Percentiles rank a stretch among this genome's conserved stretches.
Evolutionary conservation across 1,284 basidiomycete species (phyloP).

Genomic region (Quambalaria eucalypti): DNA sequence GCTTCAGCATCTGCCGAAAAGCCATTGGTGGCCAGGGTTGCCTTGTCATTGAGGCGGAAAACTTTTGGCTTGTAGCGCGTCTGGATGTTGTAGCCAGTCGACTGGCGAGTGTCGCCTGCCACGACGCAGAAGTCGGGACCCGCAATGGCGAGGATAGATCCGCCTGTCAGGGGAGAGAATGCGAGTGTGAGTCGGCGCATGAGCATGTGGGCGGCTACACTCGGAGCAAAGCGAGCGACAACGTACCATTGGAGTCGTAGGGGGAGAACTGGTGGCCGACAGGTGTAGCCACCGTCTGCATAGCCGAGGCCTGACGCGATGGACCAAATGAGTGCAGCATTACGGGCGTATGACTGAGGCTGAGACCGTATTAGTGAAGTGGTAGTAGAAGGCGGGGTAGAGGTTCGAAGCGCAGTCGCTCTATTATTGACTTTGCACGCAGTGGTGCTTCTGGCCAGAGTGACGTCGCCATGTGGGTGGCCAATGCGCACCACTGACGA

Average conservation of each 20-base stretch:
- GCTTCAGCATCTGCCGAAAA: conserved; percentile 45
- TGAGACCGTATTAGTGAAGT: too few relatives aligned
- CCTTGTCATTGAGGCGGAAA: conserved; percentile 43
- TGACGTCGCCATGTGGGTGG: too few relatives aligned
- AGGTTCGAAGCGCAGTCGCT: too few relatives aligned
- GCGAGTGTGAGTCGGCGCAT: too few relatives aligned
- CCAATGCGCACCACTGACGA: too few relatives aligned
- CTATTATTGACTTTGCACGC: too few relatives aligned
- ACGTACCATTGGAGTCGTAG: conserved; percentile 37
- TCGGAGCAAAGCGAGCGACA: too few relatives aligned
- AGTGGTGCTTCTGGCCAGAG: too few relatives aligned
- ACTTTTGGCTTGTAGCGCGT: conserved; percentile 47
- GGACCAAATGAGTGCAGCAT: not conserved
- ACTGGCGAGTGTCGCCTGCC: conserved; percentile 44
- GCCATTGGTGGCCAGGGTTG: conserved; percentile 42
- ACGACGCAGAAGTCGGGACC: conserved; percentile 45
- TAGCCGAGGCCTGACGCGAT: not conserved
- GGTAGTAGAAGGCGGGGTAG: too few relatives aligned
- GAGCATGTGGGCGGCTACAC: too few relatives aligned
- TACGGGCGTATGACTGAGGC: too few relatives aligned
- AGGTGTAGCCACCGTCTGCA: conserved; percentile 7
- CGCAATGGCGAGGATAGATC: conserved; percentile 42
- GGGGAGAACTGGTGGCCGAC: conserved; percentile 43
- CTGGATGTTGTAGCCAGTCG: conserved; percentile 45
- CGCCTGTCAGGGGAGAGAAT: conserved; percentile 7